Percentiles rank a stretch among this genome's conserved stretches.
Evolutionary conservation across 768 basidiomycete genomes (phyloP).

Genomic region (Pulveroboletus sp.): DNA sequence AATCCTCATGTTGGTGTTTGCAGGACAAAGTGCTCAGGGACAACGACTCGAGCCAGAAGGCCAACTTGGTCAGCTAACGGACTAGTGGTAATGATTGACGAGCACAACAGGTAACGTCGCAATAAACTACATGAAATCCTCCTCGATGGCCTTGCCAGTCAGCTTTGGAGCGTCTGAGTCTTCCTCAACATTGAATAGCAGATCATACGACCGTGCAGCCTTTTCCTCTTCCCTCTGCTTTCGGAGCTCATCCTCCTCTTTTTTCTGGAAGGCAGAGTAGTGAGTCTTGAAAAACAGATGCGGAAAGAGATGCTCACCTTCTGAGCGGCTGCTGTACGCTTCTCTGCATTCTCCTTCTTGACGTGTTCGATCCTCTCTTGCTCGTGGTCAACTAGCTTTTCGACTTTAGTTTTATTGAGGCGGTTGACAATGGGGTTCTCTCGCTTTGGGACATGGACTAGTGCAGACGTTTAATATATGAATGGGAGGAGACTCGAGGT

Average conservation of each 20-base stretch:
- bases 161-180: constrained; percentile 49
- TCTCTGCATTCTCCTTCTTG: constrained; percentile 65
- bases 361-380: constrained; percentile 78
- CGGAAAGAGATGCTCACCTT: constrained; percentile 42
- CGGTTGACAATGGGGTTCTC: constrained; percentile 91
- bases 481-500: not conserved
- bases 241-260: constrained; percentile 71
- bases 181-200: constrained; percentile 62
- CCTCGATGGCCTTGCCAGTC: constrained; percentile 73
- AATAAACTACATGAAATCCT: constrained; percentile 77
- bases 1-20: constrained; percentile 24
- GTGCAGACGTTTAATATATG: not conserved
- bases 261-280: constrained; percentile 46
- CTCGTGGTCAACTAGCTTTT: constrained; percentile 85
- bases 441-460: constrained; percentile 74
- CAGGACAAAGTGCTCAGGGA: not conserved
- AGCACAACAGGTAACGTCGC: not conserved
- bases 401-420: constrained; percentile 88
- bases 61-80: not conserved
- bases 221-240: constrained; percentile 81
- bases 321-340: constrained; percentile 58
- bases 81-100: not conserved
- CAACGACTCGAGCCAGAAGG: not conserved
- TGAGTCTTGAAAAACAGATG: not conserved
- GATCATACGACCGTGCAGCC: constrained; percentile 81